Evolutionary conservation across 805 yeast genomes (phyloP).

Genomic region (Zygotorulaspora florentina): DNA sequence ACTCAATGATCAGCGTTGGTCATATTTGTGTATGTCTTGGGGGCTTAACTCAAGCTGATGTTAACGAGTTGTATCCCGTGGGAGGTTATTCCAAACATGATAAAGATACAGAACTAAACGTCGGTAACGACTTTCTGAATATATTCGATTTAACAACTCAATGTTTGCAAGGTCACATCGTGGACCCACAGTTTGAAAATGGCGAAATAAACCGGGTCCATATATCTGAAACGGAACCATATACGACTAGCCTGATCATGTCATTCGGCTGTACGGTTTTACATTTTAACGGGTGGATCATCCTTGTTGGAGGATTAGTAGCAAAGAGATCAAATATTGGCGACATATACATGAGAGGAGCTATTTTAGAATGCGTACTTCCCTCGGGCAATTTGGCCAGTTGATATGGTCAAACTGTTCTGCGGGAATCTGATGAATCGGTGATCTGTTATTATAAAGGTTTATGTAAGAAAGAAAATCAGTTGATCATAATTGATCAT

Average conservation of each 20-base stretch:
- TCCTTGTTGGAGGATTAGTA: slow-evolving; percentile 30
- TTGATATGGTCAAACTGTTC: slow-evolving; percentile 3
- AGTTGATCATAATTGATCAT: too few relatives aligned
- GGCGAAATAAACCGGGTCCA: slow-evolving; percentile 1
- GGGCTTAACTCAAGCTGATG: slow-evolving; percentile 28
- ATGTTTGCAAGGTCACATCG: slow-evolving; percentile 18
- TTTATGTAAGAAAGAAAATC: too few relatives aligned
- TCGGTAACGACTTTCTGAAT: slow-evolving; percentile 19
- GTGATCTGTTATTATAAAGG: too few relatives aligned
- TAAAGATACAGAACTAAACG: slow-evolving; percentile 1
- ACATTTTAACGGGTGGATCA: slow-evolving; percentile 21
- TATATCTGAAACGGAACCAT: neutral
- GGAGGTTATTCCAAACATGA: slow-evolving; percentile 3
- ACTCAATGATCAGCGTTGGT: slow-evolving; percentile 25
- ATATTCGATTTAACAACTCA: slow-evolving; percentile 23
- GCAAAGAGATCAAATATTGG: slow-evolving; percentile 11
- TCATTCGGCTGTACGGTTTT: slow-evolving; percentile 18
- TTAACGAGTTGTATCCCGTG: slow-evolving; percentile 14
- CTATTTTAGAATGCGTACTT: slow-evolving; percentile 26
- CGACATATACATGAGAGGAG: slow-evolving; percentile 27
- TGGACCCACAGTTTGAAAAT: neutral
- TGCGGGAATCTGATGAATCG: neutral
- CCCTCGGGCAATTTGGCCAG: slow-evolving; percentile 28
- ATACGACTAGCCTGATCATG: slow-evolving; percentile 1
- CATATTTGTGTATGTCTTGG: slow-evolving; percentile 26